Base-by-base conservation (phyloP, 2,329 filamentous ascomycete genomes). In the Trichoderma semiorbis region DNA sequence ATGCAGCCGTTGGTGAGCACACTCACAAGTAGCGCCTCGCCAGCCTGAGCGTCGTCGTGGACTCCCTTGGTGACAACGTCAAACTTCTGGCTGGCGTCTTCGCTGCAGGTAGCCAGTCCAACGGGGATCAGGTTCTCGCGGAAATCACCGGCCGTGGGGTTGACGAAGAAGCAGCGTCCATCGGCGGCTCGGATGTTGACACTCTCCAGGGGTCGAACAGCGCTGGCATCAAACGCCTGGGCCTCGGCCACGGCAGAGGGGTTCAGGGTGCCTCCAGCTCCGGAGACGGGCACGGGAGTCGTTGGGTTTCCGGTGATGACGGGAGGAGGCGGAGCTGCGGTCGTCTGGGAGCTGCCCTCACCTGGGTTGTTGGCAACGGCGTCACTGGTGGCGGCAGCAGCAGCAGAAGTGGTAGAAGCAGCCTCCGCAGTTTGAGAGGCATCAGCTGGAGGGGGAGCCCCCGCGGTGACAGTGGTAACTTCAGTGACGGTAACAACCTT, bases 81-180 rank as follows among this genome's bases (percentile, higher is more conserved):
- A 75, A 85, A 88, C 74, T 83, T 84, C 77, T 87, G 83, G 65
- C 84, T 84, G 4, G 81, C 78, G 5, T 82, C 80, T 36, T 82
- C 84, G 34, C 79, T 78, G 77, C 86, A 88, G 32, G 78, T 76
- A 10, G 83, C 83, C 11, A 87, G 75, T 26, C 81, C 80, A 10
- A 88, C 78, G 2, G 86, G 86, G 65, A 87, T 86, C 61, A 88
- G 79, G 74, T 88, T 88, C 77, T 85, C 80, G 7, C 86, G 84
- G 77, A 87, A 88, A 74, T 88, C 86, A 43, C 86, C 86, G 0
- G 85, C 85, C 1, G 84, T 84, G 0, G 85, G 84, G 74, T 88
- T 84, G 58, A 87, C 77, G 39, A 83, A 86, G n/a, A 88, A 80
- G 72, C 86, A 88, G 66, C 84, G 81, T 30, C 85, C 85, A 72